Evolutionary conservation across 2,329 filamentous ascomycete genomes (phyloP).

Genomic region (Aphanoascus verrucosus): DNA sequence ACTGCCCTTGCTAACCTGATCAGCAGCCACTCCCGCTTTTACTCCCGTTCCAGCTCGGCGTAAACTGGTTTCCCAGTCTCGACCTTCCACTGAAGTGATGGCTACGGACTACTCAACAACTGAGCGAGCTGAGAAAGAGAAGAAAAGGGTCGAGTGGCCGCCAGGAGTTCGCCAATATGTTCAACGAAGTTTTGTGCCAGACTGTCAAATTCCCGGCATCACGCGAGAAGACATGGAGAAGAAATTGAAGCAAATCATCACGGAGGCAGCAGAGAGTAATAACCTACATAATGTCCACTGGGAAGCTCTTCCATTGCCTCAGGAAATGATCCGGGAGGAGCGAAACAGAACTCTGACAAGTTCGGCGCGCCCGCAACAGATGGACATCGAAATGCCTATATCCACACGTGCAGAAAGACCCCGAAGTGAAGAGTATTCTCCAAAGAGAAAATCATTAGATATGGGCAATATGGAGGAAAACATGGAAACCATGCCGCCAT

Average conservation of each 20-base stretch:
- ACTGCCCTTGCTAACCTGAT: background rate
- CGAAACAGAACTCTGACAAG: constrained; percentile 42
- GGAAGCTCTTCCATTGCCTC: constrained; percentile 71
- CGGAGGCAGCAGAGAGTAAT: constrained; percentile 62
- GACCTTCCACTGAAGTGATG: constrained; percentile 14
- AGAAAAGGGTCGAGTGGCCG: constrained; percentile 55
- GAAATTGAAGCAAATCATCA: constrained; percentile 79
- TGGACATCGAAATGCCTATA: constrained; percentile 30
- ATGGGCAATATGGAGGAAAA: constrained; percentile 43
- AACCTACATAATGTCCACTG: constrained; percentile 68
- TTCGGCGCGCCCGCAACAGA: constrained; percentile 22
- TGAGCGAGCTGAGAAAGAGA: constrained; percentile 15
- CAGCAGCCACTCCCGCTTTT: constrained; percentile 43
- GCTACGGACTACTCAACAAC: constrained; percentile 19
- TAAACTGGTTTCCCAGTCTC: constrained; percentile 41
- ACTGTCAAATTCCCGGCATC: constrained; percentile 56
- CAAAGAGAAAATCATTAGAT: constrained; percentile 71
- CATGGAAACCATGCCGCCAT: constrained; percentile 51
- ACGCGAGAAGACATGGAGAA: constrained; percentile 62
- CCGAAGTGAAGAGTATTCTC: constrained; percentile 14
- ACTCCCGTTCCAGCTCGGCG: constrained; percentile 54
- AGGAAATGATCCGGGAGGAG: constrained; percentile 67
- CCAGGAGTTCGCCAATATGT: constrained; percentile 78
- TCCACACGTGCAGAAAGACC: constrained; percentile 2
- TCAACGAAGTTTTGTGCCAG: constrained; percentile 70